Conservation (phyloP, 768 basidiomycete genomes). For the Pleurotus tuoliensis region DNA sequence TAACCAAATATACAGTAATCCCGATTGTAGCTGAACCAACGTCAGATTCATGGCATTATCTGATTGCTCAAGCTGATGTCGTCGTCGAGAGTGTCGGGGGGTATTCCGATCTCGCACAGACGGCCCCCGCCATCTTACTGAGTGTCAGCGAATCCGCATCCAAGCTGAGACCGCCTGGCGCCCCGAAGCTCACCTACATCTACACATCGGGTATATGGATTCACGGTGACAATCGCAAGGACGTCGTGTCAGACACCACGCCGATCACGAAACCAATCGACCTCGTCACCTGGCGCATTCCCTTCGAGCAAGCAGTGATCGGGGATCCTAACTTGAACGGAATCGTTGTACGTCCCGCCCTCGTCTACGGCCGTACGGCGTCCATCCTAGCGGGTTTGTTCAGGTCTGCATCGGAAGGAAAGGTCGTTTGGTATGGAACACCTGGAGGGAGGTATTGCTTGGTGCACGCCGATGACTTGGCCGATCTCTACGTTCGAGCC, state of each 20-base stretch:
- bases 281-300: conserved; percentile 29
- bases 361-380: conserved; percentile 38
- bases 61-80: conserved; percentile 27
- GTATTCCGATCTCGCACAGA: conserved; percentile 10
- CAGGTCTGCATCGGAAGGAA: conserved; percentile 22
- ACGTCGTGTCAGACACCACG: conserved; percentile 30
- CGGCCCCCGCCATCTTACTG: conserved; percentile 18
- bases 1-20: conserved; percentile 22
- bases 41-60: conserved; percentile 20
- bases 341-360: conserved; percentile 39
- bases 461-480: conserved; percentile 43
- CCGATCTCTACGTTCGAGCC: conserved; percentile 35
- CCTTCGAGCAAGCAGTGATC: conserved; percentile 27
- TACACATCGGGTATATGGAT: conserved; percentile 44
- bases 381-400: conserved; percentile 33
- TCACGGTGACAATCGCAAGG: conserved; percentile 31
- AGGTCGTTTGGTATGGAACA: conserved; percentile 29
- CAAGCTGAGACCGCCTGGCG: conserved; percentile 20
- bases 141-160: conserved; percentile 20
- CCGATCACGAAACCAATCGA: conserved; percentile 21
- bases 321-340: conserved; percentile 29
- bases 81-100: conserved; percentile 30
- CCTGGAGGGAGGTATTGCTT: conserved; percentile 25
- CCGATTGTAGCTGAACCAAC: conserved; percentile 28
- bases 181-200: conserved; percentile 40